Conservation (phyloP, 2,329 filamentous ascomycete species). For the Sclerotiophoma versabilis region DNA sequence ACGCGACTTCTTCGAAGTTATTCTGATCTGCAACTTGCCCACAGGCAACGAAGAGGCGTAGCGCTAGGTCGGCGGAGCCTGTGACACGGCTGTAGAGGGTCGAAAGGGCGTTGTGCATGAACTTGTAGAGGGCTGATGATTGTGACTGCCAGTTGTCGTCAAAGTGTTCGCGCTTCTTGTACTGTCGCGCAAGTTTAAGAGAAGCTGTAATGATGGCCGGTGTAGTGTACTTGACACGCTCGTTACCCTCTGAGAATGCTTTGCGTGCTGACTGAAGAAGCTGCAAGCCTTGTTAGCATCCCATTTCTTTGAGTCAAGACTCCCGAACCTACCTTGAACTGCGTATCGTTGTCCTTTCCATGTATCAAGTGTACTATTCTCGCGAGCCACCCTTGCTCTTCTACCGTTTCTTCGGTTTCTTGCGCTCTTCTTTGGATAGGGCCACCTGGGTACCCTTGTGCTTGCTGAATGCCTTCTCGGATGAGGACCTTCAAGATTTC, state of each 20-base stretch:
- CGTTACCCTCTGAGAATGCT: constrained; percentile 88
- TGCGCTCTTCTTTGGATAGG: constrained; percentile 74
- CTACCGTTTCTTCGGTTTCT: constrained; percentile 96
- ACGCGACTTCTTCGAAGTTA: constrained; percentile 92
- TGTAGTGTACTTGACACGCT: constrained; percentile 94
- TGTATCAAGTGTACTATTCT: constrained; percentile 88
- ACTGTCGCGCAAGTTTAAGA: constrained; percentile 85
- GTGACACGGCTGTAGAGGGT: constrained; percentile 87
- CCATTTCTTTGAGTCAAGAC: too few species aligned
- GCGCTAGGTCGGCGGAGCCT: constrained; percentile 83
- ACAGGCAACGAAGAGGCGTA: constrained; percentile 89
- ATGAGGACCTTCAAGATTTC: constrained; percentile 90
- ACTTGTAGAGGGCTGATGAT: constrained; percentile 88
- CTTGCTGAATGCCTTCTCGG: constrained; percentile 83
- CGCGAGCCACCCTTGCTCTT: constrained; percentile 97
- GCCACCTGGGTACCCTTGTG: constrained; percentile 83
- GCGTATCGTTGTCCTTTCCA: constrained; percentile 85
- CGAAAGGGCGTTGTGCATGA: constrained; percentile 88
- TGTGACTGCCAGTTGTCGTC: constrained; percentile 77
- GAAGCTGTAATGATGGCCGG: constrained; percentile 89
- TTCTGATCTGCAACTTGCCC: constrained; percentile 92
- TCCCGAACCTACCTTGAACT: constrained; percentile 70
- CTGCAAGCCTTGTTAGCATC: constrained; percentile 44
- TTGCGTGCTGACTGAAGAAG: constrained; percentile 87
- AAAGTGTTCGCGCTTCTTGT: constrained; percentile 90